These are phyloP conservation scores for Pythium volutum DNA, from an alignment of 352 stramenopile species.

Conservation along the genomic window DNA sequence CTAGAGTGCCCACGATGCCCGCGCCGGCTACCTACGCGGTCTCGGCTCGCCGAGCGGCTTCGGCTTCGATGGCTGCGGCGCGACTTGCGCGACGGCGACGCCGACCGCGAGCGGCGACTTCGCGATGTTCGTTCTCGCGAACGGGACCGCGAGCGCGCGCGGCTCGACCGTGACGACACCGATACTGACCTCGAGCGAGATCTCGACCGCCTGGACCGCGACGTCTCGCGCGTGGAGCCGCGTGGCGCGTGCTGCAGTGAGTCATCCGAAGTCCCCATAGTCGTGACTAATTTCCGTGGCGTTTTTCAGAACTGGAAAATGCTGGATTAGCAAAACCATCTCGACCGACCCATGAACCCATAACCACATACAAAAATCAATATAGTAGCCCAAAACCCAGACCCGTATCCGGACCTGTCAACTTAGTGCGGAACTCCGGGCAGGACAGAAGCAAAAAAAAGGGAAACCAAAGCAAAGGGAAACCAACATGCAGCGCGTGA, in stretches of 20 bases:
- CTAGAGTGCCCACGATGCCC: slow-evolving; percentile 4
- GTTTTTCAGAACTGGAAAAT: background rate
- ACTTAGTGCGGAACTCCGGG: background rate
- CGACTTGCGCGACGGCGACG: slow-evolving; percentile 1
- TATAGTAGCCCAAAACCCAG: background rate
- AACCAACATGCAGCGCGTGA: slow-evolving; percentile 56
- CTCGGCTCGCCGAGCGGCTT: slow-evolving; percentile 17
- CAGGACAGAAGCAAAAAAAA: background rate
- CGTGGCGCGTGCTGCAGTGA: slow-evolving; percentile 3
- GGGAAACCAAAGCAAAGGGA: background rate
- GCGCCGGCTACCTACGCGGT: background rate
- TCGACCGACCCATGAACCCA: background rate
- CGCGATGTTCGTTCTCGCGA: slow-evolving; percentile 19
- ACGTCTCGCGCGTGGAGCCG: background rate
- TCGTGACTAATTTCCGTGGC: slow-evolving; percentile 3
- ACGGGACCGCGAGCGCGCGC: slow-evolving; percentile 22
- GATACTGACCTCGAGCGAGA: slow-evolving; percentile 17
- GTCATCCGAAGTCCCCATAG: background rate
- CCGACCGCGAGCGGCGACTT: slow-evolving; percentile 11
- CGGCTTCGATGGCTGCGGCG: slow-evolving; percentile 17
- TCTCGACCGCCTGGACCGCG: slow-evolving; percentile 6
- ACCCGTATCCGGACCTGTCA: background rate
- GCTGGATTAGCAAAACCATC: background rate
- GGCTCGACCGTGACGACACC: slow-evolving; percentile 11
- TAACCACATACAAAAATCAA: slow-evolving; percentile 4